phyloP scores from a whole-genome alignment of 2,329 filamentous ascomycete species.

The Seiridium unicorne region DNA sequence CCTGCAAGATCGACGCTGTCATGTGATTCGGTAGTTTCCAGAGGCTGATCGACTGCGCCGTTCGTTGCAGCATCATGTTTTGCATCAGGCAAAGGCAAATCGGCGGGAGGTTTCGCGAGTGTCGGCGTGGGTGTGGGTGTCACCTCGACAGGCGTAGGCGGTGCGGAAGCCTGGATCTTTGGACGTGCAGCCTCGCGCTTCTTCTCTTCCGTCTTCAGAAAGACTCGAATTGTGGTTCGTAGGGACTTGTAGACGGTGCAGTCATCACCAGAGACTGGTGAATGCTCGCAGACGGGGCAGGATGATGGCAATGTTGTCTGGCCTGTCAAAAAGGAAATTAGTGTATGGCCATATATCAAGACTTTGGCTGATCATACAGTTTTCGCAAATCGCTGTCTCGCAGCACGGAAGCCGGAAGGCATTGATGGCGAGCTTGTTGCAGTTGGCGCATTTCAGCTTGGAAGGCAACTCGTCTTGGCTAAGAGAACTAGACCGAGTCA shows the following conservation, averaged over 20 bases:
- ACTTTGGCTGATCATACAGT: constrained; percentile 58
- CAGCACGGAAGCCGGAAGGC: constrained; percentile 92
- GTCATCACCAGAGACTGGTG: constrained; percentile 79
- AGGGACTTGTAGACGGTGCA: constrained; percentile 88
- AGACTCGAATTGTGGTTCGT: constrained; percentile 89
- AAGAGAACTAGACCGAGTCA: constrained; percentile 59
- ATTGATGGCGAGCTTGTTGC: constrained; percentile 86
- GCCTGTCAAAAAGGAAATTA: constrained; percentile 46
- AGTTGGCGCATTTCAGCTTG: constrained; percentile 92
- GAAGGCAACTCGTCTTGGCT: constrained; percentile 86
- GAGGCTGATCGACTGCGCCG: not conserved
- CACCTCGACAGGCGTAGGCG: constrained; percentile 40
- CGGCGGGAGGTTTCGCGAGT: constrained; percentile 23
- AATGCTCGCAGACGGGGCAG: constrained; percentile 92
- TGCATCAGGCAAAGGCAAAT: constrained; percentile 15
- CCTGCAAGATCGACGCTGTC: not conserved
- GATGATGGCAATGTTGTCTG: constrained; percentile 73
- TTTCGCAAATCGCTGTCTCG: constrained; percentile 90
- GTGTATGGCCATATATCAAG: not conserved
- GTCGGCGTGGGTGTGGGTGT: constrained; percentile 31
- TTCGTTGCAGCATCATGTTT: not conserved
- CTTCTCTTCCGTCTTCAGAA: constrained; percentile 87
- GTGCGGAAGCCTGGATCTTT: constrained; percentile 41
- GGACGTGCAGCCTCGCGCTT: constrained; percentile 69
- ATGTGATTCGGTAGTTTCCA: not conserved